phyloP scores from a whole-genome alignment of 148 eudicot species.

The Fagopyrum tataricum region DNA sequence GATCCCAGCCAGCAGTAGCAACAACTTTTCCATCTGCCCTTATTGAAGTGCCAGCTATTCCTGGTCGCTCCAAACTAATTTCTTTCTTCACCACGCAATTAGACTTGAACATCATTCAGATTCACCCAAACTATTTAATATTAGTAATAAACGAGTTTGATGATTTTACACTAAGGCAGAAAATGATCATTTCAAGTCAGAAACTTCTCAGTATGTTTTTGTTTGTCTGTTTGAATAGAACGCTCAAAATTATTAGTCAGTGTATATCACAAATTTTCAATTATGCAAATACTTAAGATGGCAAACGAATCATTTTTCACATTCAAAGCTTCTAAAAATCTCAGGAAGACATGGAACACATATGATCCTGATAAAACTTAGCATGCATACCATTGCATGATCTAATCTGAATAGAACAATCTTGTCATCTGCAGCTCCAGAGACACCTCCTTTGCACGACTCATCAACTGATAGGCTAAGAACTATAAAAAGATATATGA shows the following conservation, averaged over 20 bases:
- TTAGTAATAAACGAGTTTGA: background rate
- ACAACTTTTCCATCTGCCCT: constrained; percentile 65
- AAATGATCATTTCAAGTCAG: background rate
- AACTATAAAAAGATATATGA: constrained; percentile 36
- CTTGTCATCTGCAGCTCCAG: constrained; percentile 84
- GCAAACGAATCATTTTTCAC: background rate
- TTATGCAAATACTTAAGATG: background rate
- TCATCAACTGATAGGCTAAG: constrained; percentile 60
- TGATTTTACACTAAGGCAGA: background rate
- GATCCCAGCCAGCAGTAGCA: constrained; percentile 98
- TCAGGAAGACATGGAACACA: background rate
- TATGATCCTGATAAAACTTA: background rate
- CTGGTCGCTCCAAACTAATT: constrained; percentile 79
- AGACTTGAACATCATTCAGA: constrained; percentile 29
- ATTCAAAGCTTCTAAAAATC: background rate
- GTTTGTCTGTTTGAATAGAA: background rate
- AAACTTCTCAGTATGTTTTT: background rate
- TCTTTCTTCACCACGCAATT: constrained; percentile 72
- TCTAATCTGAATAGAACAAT: constrained; percentile 47
- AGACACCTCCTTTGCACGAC: constrained; percentile 71
- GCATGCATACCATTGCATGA: constrained; percentile 41
- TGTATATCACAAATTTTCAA: background rate
- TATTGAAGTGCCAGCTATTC: constrained; percentile 65
- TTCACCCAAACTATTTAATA: background rate
- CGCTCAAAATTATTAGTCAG: background rate